Conservation (phyloP, 306 rosid genomes). For the Pyrus pyrifolia region DNA sequence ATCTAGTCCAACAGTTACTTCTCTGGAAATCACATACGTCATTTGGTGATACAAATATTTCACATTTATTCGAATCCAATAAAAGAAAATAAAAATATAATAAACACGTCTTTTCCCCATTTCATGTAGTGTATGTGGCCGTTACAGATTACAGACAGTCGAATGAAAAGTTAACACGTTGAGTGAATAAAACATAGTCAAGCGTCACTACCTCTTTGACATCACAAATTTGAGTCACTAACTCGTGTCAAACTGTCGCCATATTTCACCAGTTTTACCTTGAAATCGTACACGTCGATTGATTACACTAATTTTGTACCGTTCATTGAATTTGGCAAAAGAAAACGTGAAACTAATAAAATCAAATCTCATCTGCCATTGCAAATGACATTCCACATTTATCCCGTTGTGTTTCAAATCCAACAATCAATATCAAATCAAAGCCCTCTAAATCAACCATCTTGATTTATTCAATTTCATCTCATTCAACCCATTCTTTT, state of each 20-base stretch:
- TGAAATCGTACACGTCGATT: no score
- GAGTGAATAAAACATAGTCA: background rate
- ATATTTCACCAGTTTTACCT: no score
- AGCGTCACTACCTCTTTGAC: background rate
- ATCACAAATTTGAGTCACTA: no score
- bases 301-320: background rate
- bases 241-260: background rate
- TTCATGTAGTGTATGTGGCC: background rate
- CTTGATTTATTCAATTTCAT: background rate
- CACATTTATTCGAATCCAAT: slow-evolving; percentile 19
- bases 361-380: background rate
- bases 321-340: no score
- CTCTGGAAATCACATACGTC: background rate
- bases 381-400: background rate
- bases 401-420: background rate
- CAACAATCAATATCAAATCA: background rate
- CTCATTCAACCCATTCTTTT: background rate
- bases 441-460: background rate
- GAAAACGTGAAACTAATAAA: no score
- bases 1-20: background rate
- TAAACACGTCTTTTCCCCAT: background rate
- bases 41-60: slow-evolving; percentile 5
- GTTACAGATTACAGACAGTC: background rate
- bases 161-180: background rate
- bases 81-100: background rate